Percentiles rank a stretch among this genome's conserved stretches.
These are phyloP conservation scores for Stephanodiscus minutulus DNA, from an alignment of 108 stramenopile genomes.

Conservation along the genomic window DNA sequence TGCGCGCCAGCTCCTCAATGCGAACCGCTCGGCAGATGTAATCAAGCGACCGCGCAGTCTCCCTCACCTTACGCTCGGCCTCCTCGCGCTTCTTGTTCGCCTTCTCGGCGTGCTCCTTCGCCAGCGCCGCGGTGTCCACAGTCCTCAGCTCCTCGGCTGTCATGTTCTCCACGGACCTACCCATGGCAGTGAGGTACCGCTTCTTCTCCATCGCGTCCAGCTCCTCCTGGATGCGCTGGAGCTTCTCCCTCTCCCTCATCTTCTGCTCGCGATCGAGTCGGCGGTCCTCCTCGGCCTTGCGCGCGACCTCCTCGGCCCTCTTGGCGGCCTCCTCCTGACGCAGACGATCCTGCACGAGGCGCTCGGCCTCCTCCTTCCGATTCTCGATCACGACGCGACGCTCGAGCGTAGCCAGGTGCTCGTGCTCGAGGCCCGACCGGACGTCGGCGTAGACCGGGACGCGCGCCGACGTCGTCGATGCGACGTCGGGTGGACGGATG, in stretches of 20 bases:
- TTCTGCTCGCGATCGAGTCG: constrained; percentile 80
- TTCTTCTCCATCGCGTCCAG: constrained; percentile 87
- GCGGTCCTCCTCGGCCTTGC: constrained; percentile 86
- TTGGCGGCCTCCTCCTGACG: constrained; percentile 64
- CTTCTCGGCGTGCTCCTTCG: constrained; percentile 86
- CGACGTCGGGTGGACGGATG: constrained; percentile 53
- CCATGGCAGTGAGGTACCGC: constrained; percentile 75
- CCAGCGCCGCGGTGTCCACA: constrained; percentile 72
- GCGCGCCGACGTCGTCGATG: constrained; percentile 32
- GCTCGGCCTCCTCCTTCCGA: constrained; percentile 92
- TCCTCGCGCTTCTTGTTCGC: constrained; percentile 92
- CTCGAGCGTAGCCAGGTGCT: constrained; percentile 76
- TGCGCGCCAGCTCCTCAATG: constrained; percentile 90
- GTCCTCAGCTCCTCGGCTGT: constrained; percentile 74
- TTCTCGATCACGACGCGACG: constrained; percentile 90
- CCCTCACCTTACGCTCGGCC: constrained; percentile 84
- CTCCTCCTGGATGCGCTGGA: constrained; percentile 88
- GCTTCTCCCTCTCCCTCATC: constrained; percentile 86
- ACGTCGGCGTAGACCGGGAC: constrained; percentile 62
- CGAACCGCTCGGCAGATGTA: constrained; percentile 94
- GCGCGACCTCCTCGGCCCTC: constrained; percentile 74
- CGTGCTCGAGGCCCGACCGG: constrained; percentile 65
- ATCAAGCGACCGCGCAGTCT: constrained; percentile 87
- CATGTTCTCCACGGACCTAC: constrained; percentile 86
- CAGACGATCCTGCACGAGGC: constrained; percentile 74